Base-by-base conservation (phyloP, 306 rosid species). In the Acacia acuminata region DNA sequence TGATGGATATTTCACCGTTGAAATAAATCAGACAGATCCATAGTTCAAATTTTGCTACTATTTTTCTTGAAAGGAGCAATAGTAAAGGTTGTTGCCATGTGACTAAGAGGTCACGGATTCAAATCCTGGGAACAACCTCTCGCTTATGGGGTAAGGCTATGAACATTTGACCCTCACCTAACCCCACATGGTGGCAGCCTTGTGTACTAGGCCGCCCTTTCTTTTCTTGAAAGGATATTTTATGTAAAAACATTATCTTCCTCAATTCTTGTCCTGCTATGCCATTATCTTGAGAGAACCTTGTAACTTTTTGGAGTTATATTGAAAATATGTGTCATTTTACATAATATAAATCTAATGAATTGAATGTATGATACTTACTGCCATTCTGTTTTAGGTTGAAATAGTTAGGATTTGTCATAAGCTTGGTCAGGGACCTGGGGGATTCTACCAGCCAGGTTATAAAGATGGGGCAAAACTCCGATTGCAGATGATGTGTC, bases 391-490 rank as follows among this genome's bases (percentile, higher is more conserved):
- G 60, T 81, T 85, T 47, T 60, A 91, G 93, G 91, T 90, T 5
- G 71, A 82, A 60, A 85, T 90, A 4, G 88, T 90, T 58, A 86
- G 82, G 51, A 83, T 4, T 8, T 89, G 92, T 24, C 88, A 82
- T 19, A 11, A 83, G 27, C 88, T 91, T 68, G 94, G 97, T 74
- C 30, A 77, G 9, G 93, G 94, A n/a, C 88, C 84, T 10, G 93
- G 94, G 25, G 98, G 92, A 44, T 91, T 94, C 83, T 94, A 91
- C 83, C 89, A 75, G 82, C 93, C 97, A 19, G 82, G 91, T 43
- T 93, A 78, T 83, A 71, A 82, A 56, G 73, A 48, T 61, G 97
- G 97, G 66, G 88, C 87, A 5, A 90, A 90, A 89, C 92, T 91
- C 58, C 78, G 85, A 73, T 78, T 91, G 79, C 86, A 81, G 73